These are phyloP conservation scores for Parathielavia hyrcaniae DNA, from an alignment of 495 filamentous ascomycete genomes.

Conservation along the genomic window DNA sequence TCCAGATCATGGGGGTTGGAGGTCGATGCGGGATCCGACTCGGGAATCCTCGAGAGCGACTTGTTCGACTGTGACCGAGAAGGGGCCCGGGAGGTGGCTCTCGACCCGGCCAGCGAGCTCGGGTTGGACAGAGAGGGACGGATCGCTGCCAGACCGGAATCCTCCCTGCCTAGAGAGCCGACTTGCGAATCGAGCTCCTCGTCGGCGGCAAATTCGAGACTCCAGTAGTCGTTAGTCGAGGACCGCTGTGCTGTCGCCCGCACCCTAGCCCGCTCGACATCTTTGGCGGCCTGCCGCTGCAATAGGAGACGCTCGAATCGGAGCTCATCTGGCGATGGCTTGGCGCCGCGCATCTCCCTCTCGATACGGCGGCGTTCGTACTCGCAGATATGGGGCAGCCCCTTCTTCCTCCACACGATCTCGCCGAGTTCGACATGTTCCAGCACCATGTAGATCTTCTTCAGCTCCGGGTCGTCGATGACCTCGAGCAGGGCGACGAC, in stretches of 20 bases:
- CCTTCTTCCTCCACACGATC: slow-evolving; percentile 85
- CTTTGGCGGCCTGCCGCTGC: slow-evolving; percentile 51
- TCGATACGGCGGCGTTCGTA: slow-evolving; percentile 76
- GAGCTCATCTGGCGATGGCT: slow-evolving; percentile 58
- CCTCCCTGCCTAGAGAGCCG: slow-evolving; percentile 33
- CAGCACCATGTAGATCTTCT: slow-evolving; percentile 96
- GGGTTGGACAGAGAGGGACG: slow-evolving; percentile 18
- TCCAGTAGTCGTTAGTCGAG: slow-evolving; percentile 57
- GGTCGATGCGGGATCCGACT: slow-evolving; percentile 36
- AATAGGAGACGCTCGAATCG: slow-evolving; percentile 53
- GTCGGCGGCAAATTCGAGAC: slow-evolving; percentile 67
- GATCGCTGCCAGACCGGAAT: slow-evolving; percentile 11
- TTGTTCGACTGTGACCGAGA: slow-evolving; percentile 42
- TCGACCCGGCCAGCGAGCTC: slow-evolving; percentile 34
- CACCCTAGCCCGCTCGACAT: slow-evolving; percentile 47
- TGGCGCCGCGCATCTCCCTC: slow-evolving; percentile 57
- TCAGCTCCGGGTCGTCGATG: slow-evolving; percentile 89
- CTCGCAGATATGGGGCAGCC: slow-evolving; percentile 66
- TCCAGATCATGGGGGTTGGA: slow-evolving; percentile 42
- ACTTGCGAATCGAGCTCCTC: slow-evolving; percentile 41
- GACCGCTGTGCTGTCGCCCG: slow-evolving; percentile 35
- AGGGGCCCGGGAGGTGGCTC: slow-evolving; percentile 39
- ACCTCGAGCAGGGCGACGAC: slow-evolving; percentile 93
- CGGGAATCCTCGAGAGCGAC: slow-evolving; percentile 42
- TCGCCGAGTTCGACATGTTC: slow-evolving; percentile 93